Evolutionary conservation across 805 yeast species (phyloP), one percentile per base, ranked within the genome.

Genomic region (Danielozyma ontarioensis): DNA sequence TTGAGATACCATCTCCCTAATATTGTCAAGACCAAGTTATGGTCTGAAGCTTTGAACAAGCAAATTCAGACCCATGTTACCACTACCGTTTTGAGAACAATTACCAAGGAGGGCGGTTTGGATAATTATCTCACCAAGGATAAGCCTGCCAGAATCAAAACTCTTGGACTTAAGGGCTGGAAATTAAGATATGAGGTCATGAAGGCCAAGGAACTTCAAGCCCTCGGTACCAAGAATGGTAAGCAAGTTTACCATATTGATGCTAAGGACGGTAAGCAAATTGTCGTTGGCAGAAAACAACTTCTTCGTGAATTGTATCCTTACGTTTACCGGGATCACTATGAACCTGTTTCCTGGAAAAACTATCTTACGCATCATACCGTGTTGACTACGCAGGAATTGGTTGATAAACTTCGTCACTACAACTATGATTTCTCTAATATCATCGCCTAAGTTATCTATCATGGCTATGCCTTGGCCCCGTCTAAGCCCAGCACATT

Each of bases 151-250:
- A 74, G 98, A 64, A 70, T 86, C 44, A 93, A 93, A 65, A 95
- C 93, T 55, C 65, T 93, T 51, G 98, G 98, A 0, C 82, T 89
- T 34, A 69, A 75, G 36, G 98, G 97, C 22, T 93, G 97, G 97
- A 76, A 75, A 48, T 68, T 93, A 45, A 81, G 90, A 51, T 89
- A 82, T 57, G 74, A 78, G 36, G 78, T 93, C 12, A 57, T 90
- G 50, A 61, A 59, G 48, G 56, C 58, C 37, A 51, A 59, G 48
- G 69, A 50, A 47, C 45, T 50, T 32, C 64, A 60, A 36, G 61
- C 60, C 40, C 66, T 68, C 38, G 27, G 32, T 23, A 28, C 56
- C 14, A 59, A 65, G 22, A 48, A 55, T 15, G 53, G 47, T 16
- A 39, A 46, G 6, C 64, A 66, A 17, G 71, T 84, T 3, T 81